Percentiles rank a stretch among this genome's conserved stretches.
Conservation (phyloP, 805 yeast genomes). For the Ascoidea rubescens region DNA sequence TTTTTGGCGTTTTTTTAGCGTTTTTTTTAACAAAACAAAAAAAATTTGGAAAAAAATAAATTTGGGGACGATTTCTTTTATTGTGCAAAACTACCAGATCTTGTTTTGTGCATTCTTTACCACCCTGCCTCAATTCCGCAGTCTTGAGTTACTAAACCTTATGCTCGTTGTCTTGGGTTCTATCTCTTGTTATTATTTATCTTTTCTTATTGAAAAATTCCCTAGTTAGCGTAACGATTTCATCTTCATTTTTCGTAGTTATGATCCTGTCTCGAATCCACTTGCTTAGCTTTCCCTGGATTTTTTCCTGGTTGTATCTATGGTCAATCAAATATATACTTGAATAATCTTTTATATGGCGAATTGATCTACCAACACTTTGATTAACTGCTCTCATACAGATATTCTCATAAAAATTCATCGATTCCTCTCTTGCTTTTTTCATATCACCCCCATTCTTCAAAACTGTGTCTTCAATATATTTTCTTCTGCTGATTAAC, state of each 20-base stretch:
- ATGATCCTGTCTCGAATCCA: conserved; percentile 50
- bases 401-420: conserved; percentile 60
- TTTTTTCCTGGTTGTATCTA: conserved; percentile 33
- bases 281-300: conserved; percentile 47
- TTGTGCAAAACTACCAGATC: too few species aligned
- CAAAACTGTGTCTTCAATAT: conserved; percentile 39
- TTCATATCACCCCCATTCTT: conserved; percentile 30
- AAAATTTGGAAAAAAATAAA: too few species aligned
- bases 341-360: conserved; percentile 75
- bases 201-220: too few species aligned
- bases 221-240: too few species aligned
- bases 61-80: too few species aligned
- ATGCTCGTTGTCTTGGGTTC: too few species aligned
- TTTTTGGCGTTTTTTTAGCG: too few species aligned
- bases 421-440: conserved; percentile 33
- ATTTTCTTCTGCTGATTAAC: conserved; percentile 54
- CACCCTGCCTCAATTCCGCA: too few species aligned
- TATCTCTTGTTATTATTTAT: too few species aligned
- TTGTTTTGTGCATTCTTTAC: too few species aligned
- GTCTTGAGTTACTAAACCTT: too few species aligned
- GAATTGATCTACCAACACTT: conserved; percentile 81
- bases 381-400: conserved; percentile 91
- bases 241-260: conserved; percentile 4
- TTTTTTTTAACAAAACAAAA: too few species aligned
- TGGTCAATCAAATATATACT: conserved; percentile 57